Conservation (phyloP, 129 eudicot genomes). For the Chrysanthemum lavandulifolium region DNA sequence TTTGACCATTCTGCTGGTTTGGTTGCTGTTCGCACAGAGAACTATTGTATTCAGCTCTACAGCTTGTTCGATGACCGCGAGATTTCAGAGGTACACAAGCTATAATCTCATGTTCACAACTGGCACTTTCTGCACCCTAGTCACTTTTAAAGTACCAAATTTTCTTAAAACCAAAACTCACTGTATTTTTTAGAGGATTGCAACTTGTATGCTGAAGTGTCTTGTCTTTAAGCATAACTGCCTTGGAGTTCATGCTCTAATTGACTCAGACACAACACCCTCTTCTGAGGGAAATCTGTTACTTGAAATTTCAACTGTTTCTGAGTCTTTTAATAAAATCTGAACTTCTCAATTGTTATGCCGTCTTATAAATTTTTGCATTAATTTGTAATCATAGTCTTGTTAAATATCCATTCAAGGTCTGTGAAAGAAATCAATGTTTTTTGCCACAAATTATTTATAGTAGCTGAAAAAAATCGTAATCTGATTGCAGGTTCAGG, state of each 20-base stretch:
- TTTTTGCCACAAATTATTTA: slow-evolving; percentile 12
- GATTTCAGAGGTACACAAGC: slow-evolving; percentile 66
- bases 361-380: background rate
- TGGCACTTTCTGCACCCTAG: background rate
- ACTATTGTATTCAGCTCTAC: slow-evolving; percentile 79
- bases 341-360: background rate
- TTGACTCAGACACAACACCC: no score
- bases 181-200: no score
- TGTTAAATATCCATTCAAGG: background rate
- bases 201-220: no score
- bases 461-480: slow-evolving; percentile 15
- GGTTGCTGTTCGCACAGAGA: slow-evolving; percentile 71
- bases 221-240: no score
- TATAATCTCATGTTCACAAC: background rate
- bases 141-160: background rate
- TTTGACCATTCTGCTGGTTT: slow-evolving; percentile 58
- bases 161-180: no score
- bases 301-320: no score
- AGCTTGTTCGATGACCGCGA: slow-evolving; percentile 85
- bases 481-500: slow-evolving; percentile 65
- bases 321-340: no score
- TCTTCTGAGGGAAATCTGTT: no score
- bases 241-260: no score
- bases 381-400: background rate
- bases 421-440: no score